Percentiles rank a stretch among this genome's conserved stretches.
Conservation (phyloP, 192 early-diverging fungal genomes). For the Chytriomyces sp. region DNA sequence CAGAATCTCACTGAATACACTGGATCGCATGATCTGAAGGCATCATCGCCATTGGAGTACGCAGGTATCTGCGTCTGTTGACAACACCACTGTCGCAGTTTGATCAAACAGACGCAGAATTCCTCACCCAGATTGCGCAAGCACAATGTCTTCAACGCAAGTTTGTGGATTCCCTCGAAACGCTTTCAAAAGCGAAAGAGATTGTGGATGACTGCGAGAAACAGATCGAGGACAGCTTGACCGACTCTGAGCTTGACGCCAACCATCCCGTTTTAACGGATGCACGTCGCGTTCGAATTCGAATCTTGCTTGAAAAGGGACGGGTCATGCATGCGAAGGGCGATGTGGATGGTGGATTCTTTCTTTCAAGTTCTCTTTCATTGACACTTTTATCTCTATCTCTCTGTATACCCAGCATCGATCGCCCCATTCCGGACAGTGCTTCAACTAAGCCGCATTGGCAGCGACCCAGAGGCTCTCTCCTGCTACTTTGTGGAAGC, state of each 20-base stretch:
- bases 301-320: conserved; percentile 9
- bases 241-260: not conserved
- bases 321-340: not conserved
- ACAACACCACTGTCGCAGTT: no score
- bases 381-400: not conserved
- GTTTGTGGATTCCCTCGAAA: not conserved
- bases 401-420: not conserved
- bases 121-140: conserved; percentile 15
- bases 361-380: not conserved
- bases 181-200: not conserved
- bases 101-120: not conserved
- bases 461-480: not conserved
- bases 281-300: conserved; percentile 16
- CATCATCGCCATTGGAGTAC: not conserved
- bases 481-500: conserved; percentile 1
- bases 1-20: not conserved
- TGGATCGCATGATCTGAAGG: not conserved
- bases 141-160: conserved; percentile 10
- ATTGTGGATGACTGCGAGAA: not conserved
- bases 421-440: conserved; percentile 7
- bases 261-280: not conserved
- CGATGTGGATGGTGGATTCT: not conserved
- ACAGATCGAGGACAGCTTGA: not conserved
- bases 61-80: no score
- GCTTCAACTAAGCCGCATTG: not conserved